A percentile compares a stretch with the other conserved stretches of the same genome.
phyloP scores from a whole-genome alignment of 345 rosid genomes.

The Eucalyptus leucophloia region DNA sequence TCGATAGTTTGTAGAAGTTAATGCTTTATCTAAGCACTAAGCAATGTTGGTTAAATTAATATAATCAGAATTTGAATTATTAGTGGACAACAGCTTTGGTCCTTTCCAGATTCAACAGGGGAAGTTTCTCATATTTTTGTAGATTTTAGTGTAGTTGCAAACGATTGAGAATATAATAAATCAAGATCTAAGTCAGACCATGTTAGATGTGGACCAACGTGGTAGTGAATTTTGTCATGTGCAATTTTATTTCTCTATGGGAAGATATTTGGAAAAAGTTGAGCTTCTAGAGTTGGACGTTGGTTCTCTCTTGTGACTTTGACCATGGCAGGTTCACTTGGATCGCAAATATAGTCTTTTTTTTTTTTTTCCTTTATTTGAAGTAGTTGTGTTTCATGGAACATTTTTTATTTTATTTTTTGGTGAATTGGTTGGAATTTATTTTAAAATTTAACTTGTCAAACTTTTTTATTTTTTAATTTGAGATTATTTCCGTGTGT shows the following conservation, averaged over 20 bases:
- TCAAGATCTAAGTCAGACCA: background rate
- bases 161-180: background rate
- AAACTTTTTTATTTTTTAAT: too few species aligned
- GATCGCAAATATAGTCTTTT: background rate
- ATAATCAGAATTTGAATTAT: background rate
- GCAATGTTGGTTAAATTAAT: background rate
- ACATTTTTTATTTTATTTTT: background rate
- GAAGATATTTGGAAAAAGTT: background rate
- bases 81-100: background rate
- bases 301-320: background rate
- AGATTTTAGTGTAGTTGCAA: background rate
- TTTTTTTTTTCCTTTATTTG: background rate
- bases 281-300: background rate
- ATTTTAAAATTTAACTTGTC: background rate
- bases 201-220: background rate
- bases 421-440: background rate
- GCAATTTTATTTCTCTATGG: background rate
- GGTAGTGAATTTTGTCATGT: background rate
- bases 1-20: background rate
- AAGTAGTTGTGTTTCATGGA: background rate
- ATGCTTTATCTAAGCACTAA: background rate
- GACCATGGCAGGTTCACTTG: background rate
- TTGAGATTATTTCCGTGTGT: too few species aligned
- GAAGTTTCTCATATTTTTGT: background rate
- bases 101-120: background rate